A percentile compares a stretch with the other conserved stretches of the same genome.
phyloP scores from a whole-genome alignment of 1,139 yeast species.

The Maudiozyma humilis region DNA sequence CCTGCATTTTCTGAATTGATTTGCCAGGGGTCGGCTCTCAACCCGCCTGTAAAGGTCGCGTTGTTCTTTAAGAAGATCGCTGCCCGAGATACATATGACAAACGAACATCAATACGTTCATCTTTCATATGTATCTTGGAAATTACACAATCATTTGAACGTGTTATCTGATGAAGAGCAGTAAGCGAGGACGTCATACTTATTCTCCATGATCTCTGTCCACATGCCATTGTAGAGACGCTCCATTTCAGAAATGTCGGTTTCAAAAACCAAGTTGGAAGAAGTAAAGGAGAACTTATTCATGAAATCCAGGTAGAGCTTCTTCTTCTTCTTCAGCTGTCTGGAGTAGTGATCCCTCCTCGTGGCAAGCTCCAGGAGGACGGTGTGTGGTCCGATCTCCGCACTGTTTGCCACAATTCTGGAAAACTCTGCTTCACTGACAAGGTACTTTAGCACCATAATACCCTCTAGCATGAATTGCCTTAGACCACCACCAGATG shows the following conservation, averaged over 20 bases:
- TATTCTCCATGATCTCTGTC: neutral
- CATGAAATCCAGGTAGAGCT: neutral
- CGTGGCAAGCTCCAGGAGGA: neutral
- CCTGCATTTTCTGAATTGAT: too few relatives aligned
- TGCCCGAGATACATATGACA: too few relatives aligned
- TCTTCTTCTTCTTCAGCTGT: neutral
- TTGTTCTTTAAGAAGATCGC: too few relatives aligned
- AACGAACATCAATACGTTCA: too few relatives aligned
- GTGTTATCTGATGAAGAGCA: too few relatives aligned
- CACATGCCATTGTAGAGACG: neutral
- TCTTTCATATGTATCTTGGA: too few relatives aligned
- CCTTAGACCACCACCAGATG: neutral
- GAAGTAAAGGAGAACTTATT: neutral
- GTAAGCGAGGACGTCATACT: neutral
- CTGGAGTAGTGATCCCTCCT: neutral
- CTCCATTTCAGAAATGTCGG: neutral
- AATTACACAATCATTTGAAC: too few relatives aligned
- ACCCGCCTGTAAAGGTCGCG: too few relatives aligned
- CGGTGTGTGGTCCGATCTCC: neutral
- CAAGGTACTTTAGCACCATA: neutral
- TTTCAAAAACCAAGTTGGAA: neutral
- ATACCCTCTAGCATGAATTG: neutral
- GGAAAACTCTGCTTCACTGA: neutral
- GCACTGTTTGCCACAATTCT: neutral
- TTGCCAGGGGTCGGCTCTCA: too few relatives aligned